These are phyloP conservation scores for Marasmius sp. DNA, from an alignment of 1,284 basidiomycete species.

Conservation along the genomic window DNA sequence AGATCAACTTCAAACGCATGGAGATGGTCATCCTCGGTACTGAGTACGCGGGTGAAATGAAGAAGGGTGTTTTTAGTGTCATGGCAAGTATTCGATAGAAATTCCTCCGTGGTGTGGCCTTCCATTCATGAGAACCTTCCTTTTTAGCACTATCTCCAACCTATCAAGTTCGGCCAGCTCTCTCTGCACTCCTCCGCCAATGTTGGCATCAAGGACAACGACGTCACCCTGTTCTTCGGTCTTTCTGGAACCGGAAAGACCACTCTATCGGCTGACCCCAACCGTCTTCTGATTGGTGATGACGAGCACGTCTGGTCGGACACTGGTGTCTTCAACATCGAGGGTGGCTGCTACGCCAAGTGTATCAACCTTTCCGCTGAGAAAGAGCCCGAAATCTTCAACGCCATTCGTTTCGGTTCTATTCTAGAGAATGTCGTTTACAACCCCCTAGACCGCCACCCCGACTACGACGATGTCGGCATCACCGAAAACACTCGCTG, in stretches of 20 bases:
- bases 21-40: constrained; percentile 99
- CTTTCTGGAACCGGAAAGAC: constrained; percentile 99
- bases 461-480: constrained; percentile 95
- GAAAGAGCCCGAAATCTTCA: constrained; percentile 98
- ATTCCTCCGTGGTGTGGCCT: constrained; percentile 13
- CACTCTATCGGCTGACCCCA: constrained; percentile 91
- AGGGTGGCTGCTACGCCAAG: constrained; percentile 99
- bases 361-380: constrained; percentile 94
- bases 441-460: constrained; percentile 81
- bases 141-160: constrained; percentile 93
- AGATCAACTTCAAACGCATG: constrained; percentile 99
- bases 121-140: constrained; percentile 7
- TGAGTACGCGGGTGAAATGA: constrained; percentile 99
- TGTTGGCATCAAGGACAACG: constrained; percentile 85
- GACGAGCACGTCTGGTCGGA: constrained; percentile 99
- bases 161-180: constrained; percentile 97
- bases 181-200: constrained; percentile 99
- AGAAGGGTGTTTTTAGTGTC: constrained; percentile 99
- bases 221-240: constrained; percentile 99
- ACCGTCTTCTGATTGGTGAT: constrained; percentile 90
- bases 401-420: constrained; percentile 92
- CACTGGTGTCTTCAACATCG: constrained; percentile 99
- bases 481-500: constrained; percentile 99
- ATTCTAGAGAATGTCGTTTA: constrained; percentile 99
- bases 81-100: constrained; percentile 60